Evolutionary conservation across 1,139 yeast species (phyloP), one percentile per base, ranked within the genome.

Genomic region (Scheffersomyces titani): DNA sequence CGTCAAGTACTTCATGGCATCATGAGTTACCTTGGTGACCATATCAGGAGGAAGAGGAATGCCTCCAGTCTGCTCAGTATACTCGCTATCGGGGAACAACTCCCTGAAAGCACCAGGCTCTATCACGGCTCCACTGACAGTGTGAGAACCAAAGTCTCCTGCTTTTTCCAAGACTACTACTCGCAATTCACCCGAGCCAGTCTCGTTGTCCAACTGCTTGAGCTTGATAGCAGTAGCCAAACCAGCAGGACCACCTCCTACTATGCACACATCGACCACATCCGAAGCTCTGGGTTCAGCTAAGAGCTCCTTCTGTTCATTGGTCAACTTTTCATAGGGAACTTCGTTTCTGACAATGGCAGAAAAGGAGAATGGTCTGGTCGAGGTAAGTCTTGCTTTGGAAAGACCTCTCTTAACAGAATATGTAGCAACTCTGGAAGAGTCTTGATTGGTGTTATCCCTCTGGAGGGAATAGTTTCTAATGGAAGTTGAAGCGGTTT

Each of bases 171-270:
- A 78, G 0, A 94, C 93, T 18, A 94, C 88, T 51, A 94, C 96
- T 58, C 99, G 79, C 54, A 90, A 73, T 52, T 89, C 89, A 6
- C 90, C 91, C 19, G 74, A 70, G 2, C 90, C 94, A 18, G 81
- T 72, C 63, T 87, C 89, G 53, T 80, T 76, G 67, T 94, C 98
- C 51, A 93, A 75, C 68, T 92, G 97, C 70, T 94, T 94, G 64
- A 92, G 77, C 62, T 84, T 83, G 61, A 94, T 94, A 16, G 98
- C 99, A 1, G 99, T 89, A 1, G 97, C 94, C 55, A 94, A 78
- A 11, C 99, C 99, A 1, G 98, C 96, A 4, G 98, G 98, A 0
- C 99, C 99, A 49, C 97, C 99, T 47, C 99, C 99, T 1, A 94
- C 97, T 52, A 94, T 92, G 67, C 97, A 90, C 19, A 94, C 96